phyloP scores from a whole-genome alignment of 192 early-diverging fungal genomes.

The Coemansia sp. region DNA sequence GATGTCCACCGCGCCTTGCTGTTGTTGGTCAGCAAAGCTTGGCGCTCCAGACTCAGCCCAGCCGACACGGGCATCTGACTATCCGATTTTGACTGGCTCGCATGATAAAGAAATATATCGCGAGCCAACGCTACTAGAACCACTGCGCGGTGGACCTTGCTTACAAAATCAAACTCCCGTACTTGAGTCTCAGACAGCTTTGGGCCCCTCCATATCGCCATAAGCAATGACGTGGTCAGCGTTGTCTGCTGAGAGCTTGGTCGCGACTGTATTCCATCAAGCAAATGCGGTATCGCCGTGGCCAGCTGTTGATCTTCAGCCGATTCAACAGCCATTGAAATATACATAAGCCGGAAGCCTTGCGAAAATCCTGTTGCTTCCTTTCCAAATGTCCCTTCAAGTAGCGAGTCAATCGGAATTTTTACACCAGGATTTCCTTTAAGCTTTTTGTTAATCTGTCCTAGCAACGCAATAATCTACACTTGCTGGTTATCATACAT shows the following conservation, averaged over 20 bases:
- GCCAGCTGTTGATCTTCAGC: slow-evolving; percentile 49
- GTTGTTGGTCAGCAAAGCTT: slow-evolving; percentile 61
- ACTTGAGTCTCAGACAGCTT: slow-evolving; percentile 25
- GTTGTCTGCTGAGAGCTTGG: slow-evolving; percentile 61
- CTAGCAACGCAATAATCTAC: slow-evolving; percentile 73
- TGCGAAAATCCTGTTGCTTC: slow-evolving; percentile 59
- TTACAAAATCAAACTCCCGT: slow-evolving; percentile 7
- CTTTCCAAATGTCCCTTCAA: slow-evolving; percentile 60
- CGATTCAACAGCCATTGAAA: slow-evolving; percentile 74
- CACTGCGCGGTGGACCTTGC: slow-evolving; percentile 1
- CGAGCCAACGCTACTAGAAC: slow-evolving; percentile 15
- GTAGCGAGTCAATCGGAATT: slow-evolving; percentile 61
- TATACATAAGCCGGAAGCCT: slow-evolving; percentile 81
- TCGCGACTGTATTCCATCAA: slow-evolving; percentile 62
- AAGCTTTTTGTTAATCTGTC: slow-evolving; percentile 84
- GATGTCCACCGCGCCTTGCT: slow-evolving; percentile 72
- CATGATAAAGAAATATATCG: slow-evolving; percentile 28
- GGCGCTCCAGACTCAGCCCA: slow-evolving; percentile 19
- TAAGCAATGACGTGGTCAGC: slow-evolving; percentile 65
- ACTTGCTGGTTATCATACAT: background rate
- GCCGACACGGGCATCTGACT: slow-evolving; percentile 4
- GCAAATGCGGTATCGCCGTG: slow-evolving; percentile 59
- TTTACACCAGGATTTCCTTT: slow-evolving; percentile 61
- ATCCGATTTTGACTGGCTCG: background rate
- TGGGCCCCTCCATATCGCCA: slow-evolving; percentile 52